Conservation (phyloP, 345 rosid genomes). For the Raphanus raphanistrum region DNA sequence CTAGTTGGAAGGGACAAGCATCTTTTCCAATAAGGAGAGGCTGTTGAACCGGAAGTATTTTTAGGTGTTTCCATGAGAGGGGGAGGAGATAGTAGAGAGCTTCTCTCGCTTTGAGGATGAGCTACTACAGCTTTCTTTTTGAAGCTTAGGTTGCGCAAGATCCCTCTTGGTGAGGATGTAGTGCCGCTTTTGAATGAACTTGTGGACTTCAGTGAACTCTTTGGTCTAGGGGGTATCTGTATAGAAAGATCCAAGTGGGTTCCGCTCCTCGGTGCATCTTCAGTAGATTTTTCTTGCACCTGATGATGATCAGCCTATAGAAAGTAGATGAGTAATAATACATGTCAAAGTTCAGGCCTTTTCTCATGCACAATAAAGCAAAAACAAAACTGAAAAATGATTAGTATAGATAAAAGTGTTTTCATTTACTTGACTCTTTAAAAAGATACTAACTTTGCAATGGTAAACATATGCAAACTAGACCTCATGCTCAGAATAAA, state of each 20-base stretch:
- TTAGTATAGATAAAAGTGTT: not conserved
- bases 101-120: constrained; percentile 58
- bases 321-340: constrained; percentile 10
- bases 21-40: constrained; percentile 62
- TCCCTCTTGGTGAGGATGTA: constrained; percentile 60
- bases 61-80: constrained; percentile 46
- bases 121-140: constrained; percentile 50
- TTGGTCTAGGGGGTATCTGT: constrained; percentile 66
- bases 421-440: not conserved
- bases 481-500: not conserved
- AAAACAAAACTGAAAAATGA: not conserved
- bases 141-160: constrained; percentile 71
- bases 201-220: constrained; percentile 56
- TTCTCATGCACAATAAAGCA: not conserved
- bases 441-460: constrained; percentile 6
- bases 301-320: constrained; percentile 49
- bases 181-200: constrained; percentile 49
- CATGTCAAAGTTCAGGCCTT: constrained; percentile 16
- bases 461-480: not conserved
- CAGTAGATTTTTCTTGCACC: constrained; percentile 42
- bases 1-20: constrained; percentile 81
- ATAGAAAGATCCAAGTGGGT: constrained; percentile 72
- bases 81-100: constrained; percentile 62
- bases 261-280: constrained; percentile 46
- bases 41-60: constrained; percentile 42